Evolutionary conservation across 257 asterid species (phyloP), one percentile per base, ranked within the genome.

Genomic region (Forsythia viridissima): DNA sequence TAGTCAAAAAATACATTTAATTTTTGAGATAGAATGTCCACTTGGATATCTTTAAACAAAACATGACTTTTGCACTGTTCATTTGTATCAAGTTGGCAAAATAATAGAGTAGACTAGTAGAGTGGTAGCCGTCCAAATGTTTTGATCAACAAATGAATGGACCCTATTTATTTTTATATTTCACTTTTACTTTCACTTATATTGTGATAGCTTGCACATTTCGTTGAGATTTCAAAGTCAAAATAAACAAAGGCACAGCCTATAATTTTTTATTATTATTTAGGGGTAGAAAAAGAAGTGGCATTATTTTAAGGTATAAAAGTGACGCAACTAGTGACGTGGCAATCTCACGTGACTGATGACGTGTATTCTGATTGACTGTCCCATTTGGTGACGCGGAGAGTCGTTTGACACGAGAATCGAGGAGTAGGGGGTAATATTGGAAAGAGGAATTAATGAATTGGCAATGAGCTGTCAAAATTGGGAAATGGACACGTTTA

Each of bases 381-480:
- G 5, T 3, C 13, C 39, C 37, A 4, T 36, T 59, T 4, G 38
- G 52, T 37, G 69, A 76, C 81, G 86, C 73, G 75, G 82, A 70
- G 77, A 82, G 72, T 77, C 24, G 75, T 73, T 61, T 37, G 76
- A 13, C 37, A 5, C 6, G 51, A 57, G 52, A 21, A 63, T 30
- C 75, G 70, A 67, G 73, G 8, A 5, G 13, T 38, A 30, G 20
- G 55, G 82, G 83, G 85, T 34, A 79, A 20, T 70, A 70, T n/a
- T 0, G 82, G 16, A 12, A 43, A 82, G 68, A 16, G 7, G 0
- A 15, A 43, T 37, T 4, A 59, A 24, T 73, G 66, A 76, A 42
- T 66, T 76, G 79, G 87, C 36, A 65, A 75, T 79, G 82, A 85
- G 88, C 86, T 85, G 88, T 79, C 84, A 63, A 43, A 61, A 20